These are phyloP conservation scores for Sporothrix brasiliensis DNA, from an alignment of 2,329 filamentous ascomycete genomes.

Conservation along the genomic window DNA sequence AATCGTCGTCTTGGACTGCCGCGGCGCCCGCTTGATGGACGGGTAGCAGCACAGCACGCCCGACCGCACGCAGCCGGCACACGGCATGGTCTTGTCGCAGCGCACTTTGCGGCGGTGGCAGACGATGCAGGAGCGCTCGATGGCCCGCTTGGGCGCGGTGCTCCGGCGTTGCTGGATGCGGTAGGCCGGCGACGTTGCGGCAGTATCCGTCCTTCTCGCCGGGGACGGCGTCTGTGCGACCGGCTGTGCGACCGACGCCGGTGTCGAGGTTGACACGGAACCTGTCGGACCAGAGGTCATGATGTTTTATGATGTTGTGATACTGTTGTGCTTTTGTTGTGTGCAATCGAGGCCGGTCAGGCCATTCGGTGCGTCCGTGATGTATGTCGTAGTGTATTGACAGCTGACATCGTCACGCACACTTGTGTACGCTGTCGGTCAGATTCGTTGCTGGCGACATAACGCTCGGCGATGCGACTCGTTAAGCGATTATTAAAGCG, in stretches of 20 bases:
- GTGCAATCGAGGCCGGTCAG: neutral
- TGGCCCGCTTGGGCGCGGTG: constrained; percentile 11
- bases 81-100: constrained; percentile 39
- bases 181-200: neutral
- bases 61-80: constrained; percentile 36
- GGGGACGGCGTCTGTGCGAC: neutral
- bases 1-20: constrained; percentile 37
- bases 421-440: too few relatives aligned
- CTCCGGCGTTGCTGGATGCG: constrained; percentile 5
- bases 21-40: constrained; percentile 29
- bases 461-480: too few relatives aligned
- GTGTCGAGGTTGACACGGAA: neutral
- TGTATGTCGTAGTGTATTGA: too few relatives aligned
- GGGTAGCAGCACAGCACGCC: constrained; percentile 39
- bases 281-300: neutral
- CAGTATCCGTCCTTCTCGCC: neutral
- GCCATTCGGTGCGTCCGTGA: neutral
- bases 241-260: neutral
- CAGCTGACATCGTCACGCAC: neutral
- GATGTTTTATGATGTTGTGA: neutral
- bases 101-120: constrained; percentile 39
- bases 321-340: too few relatives aligned
- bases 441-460: too few relatives aligned
- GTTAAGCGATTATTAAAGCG: too few relatives aligned
- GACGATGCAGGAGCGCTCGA: constrained; percentile 38